Base-by-base conservation (phyloP, 75 land plant species). In the Pinus albicaulis region DNA sequence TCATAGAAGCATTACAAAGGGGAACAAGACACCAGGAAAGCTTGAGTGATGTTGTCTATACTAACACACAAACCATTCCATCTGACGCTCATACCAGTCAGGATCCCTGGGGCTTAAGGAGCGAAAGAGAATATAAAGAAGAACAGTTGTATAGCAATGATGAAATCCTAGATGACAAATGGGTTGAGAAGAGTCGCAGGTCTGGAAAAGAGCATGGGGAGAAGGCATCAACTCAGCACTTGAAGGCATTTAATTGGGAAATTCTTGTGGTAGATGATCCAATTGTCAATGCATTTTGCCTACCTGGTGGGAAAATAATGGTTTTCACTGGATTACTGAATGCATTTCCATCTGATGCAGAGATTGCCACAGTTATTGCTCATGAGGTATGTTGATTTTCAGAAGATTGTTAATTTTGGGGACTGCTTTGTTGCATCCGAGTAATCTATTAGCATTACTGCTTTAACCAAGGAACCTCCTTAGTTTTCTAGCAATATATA, bases 291-390 rank as follows among this genome's bases (percentile, higher is more conserved):
- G 99, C 99, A 5, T 85, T 91, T 36, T 98, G 99, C 74, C 82
- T 98, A 25, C 99, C 98, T 6, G 99, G 99, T 72, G 99, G 99
- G 61, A 98, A 98, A 82, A 98, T 95, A 78, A 89, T 98, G 15
- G 98, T 98, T 22, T 98, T 93, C 76, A 98, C 99, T 1, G 99
- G 99, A 0, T 78, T 98, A 79, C 85, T 98, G 5, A 84, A 91
- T 57, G 83, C 82, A 60, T 95, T 95, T 72, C 84, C 79, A 23
- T 70, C 87, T 36, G 96, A 98, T 86, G 81, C 80, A 0, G 99
- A 98, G 72, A 82, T 98, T 19, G 99, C 99, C 12, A 95, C 99
- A 22, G 90, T 98, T n/a, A 85, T 98, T 64, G 91, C 91, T 59
- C 99, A 98, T 76, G 99, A 98, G 98, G 99, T 87, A 57, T 26